Percentiles rank a stretch among this genome's conserved stretches.
These are phyloP conservation scores for Candida tibetensis DNA, from an alignment of 805 yeast species.

Conservation along the genomic window DNA sequence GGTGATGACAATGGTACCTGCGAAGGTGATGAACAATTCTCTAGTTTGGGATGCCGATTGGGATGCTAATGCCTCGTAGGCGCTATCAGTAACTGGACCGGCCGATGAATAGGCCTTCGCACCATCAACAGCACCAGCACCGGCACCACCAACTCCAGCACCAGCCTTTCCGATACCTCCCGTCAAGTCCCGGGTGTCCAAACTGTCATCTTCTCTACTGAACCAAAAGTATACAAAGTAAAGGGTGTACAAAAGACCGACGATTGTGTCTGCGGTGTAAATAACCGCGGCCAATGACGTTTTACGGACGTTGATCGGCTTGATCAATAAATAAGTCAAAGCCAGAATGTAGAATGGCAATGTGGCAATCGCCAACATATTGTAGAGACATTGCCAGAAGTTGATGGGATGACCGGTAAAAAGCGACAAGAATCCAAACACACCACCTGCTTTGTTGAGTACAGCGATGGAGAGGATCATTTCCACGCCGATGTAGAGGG, in stretches of 20 bases:
- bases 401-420: conserved; percentile 87
- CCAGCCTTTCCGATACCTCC: conserved; percentile 1
- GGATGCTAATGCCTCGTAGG: conserved; percentile 25
- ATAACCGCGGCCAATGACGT: conserved; percentile 61
- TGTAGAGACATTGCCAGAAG: conserved; percentile 78
- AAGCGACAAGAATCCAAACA: conserved; percentile 80
- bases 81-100: too few species aligned
- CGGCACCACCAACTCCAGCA: conserved; percentile 10
- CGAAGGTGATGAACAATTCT: conserved; percentile 55
- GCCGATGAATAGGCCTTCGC: too few species aligned
- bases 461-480: conserved; percentile 70
- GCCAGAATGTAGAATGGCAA: conserved; percentile 68
- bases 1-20: conserved; percentile 48
- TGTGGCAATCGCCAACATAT: conserved; percentile 59
- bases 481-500: conserved; percentile 87
- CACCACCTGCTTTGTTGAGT: conserved; percentile 85
- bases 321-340: conserved; percentile 36
- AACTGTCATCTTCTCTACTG: conserved; percentile 35
- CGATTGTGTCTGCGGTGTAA: conserved; percentile 64
- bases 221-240: conserved; percentile 81
- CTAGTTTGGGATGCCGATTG: conserved; percentile 63
- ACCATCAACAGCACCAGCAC: conserved; percentile 2
- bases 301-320: conserved; percentile 54
- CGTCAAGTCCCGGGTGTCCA: not conserved
- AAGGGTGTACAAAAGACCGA: conserved; percentile 65